Evolutionary conservation across 371 early-diverging fungal species (phyloP).

Genomic region (Batkoa obscura): DNA sequence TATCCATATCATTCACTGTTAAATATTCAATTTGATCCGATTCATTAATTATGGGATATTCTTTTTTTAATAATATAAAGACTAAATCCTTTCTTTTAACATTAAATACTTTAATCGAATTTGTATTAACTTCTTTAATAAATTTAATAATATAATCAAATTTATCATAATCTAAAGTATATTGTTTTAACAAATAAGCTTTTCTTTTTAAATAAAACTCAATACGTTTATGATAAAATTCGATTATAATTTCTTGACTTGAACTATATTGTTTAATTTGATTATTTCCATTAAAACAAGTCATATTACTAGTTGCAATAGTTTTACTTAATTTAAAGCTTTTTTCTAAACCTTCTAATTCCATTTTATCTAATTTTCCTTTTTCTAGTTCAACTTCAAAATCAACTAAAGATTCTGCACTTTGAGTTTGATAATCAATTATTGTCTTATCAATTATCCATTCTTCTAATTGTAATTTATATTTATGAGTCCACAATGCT

Average conservation of each 20-base stretch:
- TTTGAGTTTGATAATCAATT: conserved; percentile 59
- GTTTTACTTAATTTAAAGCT: conserved; percentile 59
- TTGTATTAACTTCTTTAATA: conserved; percentile 77
- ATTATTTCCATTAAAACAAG: conserved; percentile 89
- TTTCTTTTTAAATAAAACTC: conserved; percentile 84
- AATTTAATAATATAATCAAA: conserved; percentile 90
- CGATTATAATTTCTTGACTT: conserved; percentile 71
- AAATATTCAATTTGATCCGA: conserved; percentile 20
- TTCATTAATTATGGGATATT: conserved; percentile 38
- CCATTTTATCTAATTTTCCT: conserved; percentile 44
- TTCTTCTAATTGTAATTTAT: conserved; percentile 75
- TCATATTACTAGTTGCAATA: conserved; percentile 80
- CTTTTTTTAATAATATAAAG: conserved; percentile 50
- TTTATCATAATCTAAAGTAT: conserved; percentile 52
- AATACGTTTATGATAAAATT: conserved; percentile 83
- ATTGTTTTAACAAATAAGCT: conserved; percentile 49
- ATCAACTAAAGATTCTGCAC: conserved; percentile 61
- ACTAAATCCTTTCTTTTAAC: conserved; percentile 67
- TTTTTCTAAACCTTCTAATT: conserved; percentile 60
- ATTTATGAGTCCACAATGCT: conserved; percentile 84
- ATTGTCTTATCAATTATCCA: conserved; percentile 28
- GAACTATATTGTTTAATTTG: conserved; percentile 70
- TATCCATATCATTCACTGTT: conserved; percentile 17
- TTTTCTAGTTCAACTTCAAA: conserved; percentile 63
- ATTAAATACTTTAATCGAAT: conserved; percentile 68